Base-by-base conservation (phyloP, 2,329 filamentous ascomycete genomes). In the Ophiostoma sp. region DNA sequence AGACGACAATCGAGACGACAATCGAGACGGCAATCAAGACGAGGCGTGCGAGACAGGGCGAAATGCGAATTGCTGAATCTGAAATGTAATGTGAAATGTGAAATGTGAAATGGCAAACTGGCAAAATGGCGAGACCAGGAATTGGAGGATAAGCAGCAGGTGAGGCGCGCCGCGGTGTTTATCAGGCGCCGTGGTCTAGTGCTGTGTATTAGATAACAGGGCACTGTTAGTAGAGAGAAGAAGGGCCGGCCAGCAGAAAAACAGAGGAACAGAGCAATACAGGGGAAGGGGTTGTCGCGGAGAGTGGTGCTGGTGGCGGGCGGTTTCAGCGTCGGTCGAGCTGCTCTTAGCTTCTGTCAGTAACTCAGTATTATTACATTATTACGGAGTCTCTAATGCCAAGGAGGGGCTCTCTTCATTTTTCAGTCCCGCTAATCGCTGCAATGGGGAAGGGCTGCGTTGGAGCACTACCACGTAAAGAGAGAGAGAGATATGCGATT, bases 151-250 rank as follows among this genome's bases (percentile, higher is more conserved):
- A 39, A 67, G 60, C 66, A 67, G 60, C 23, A 66, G 44, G 17
- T 68, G 67, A 67, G 54, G 64, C 65, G 70, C 70, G 67, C 70
- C 67, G 35, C 62, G 62, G 35, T 65, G 62, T 65, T 65, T 65
- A 65, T 65, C 35, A 65, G 62, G 27, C 27, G 57, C 57, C 57
- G 4, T 3, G 10, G 8, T 23, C n/a, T 54, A 10, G n/a, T 23
- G 52, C n/a, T 20, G n/a, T n/a, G 48, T 31, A 17, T 27, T 27
- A 27, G 44, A 48, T 57, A 57, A 62, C 15, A 41, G 3, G 27
- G 27, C 57, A 15, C 2, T 15, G 13, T 1, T n/a, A n/a, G 39
- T 15, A 44, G 39, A 15, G 11, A 44, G 41, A 17, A 4, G 5
- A 44, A 17, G 15, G 15, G 41, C 15, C 5, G 39, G 35, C 13